Base-by-base conservation (phyloP, 345 rosid species). In the Kernera saxatilis region DNA sequence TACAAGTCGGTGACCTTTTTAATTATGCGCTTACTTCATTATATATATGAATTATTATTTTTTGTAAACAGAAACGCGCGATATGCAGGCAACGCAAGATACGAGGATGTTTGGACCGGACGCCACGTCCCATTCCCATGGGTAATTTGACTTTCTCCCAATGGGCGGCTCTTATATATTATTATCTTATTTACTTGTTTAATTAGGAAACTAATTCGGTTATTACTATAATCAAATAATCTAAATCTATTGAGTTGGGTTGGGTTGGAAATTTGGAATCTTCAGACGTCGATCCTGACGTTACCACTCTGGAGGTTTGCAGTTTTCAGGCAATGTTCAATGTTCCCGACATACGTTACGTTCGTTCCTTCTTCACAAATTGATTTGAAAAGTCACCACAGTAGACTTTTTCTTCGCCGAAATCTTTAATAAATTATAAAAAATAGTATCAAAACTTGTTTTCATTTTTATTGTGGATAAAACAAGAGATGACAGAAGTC, bases 1-100 rank as follows among this genome's bases (percentile, higher is more conserved):
- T 44, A 32, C 9, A 73, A 36, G 77, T 64, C 77, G 77, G 71
- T 64, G 65, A 18, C 32, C 30, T 12, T 60, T 35, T 49, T n/a
- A 27, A 50, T 71, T 8, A 12, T 49, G 18, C 32, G 51, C 52
- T 49, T 50, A 60, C 33, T 14, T 68, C 25, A 9, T 40, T 0
- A 9, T 69, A 3, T n/a, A 15, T 14, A 5, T 4, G 30, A 27
- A 5, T 4, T 2, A 27, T 5, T 29, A 29, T 29, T 29, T 29
- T 29, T 5, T 29, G 8, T 33, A 8, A 33, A 35, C 39, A 35
- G 41, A 12, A 13, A 37, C 5, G 13, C 23, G 8, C 3, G 6
- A 48, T 32, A 14, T 14, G 32, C 29, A 52, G 11, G 49, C 27
- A 45, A 46, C 25, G 52, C 8, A 72, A 44, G 71, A n/a, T 73